phyloP scores from a whole-genome alignment of 768 basidiomycete genomes.

The Psilocybe subaeruginosa region DNA sequence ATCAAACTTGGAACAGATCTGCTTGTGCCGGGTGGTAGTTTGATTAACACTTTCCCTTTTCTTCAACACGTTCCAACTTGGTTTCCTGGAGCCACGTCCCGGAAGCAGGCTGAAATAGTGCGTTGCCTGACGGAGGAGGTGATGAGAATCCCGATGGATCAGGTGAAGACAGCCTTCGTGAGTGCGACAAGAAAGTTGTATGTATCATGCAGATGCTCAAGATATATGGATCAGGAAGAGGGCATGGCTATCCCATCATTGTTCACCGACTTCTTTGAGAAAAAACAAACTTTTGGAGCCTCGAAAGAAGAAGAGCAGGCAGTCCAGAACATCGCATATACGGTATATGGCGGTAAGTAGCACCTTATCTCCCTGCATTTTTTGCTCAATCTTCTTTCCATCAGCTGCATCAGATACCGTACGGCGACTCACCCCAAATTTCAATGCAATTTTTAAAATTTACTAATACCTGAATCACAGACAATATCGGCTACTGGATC shows the following conservation, averaged over 20 bases:
- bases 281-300: neutral
- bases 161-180: slow-evolving; percentile 3
- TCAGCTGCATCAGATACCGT: slow-evolving; percentile 21
- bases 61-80: slow-evolving; percentile 21
- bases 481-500: slow-evolving; percentile 15
- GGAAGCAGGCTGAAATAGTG: slow-evolving; percentile 19
- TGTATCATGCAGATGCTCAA: neutral
- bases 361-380: too few species aligned
- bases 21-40: slow-evolving; percentile 1
- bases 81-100: slow-evolving; percentile 21
- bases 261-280: slow-evolving; percentile 12
- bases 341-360: slow-evolving; percentile 17
- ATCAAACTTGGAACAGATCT: slow-evolving; percentile 19
- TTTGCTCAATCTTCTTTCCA: neutral
- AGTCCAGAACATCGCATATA: slow-evolving; percentile 9
- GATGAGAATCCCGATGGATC: slow-evolving; percentile 12
- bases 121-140: slow-evolving; percentile 9
- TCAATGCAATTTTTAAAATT: neutral
- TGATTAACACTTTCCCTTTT: slow-evolving; percentile 19
- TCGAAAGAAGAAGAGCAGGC: slow-evolving; percentile 9
- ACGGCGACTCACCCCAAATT: neutral
- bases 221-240: neutral
- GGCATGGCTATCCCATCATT: slow-evolving; percentile 13
- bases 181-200: neutral
- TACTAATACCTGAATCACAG: slow-evolving; percentile 1